Base-by-base conservation (phyloP, 1,139 yeast genomes). In the Saccharomyces hybrid region DNA sequence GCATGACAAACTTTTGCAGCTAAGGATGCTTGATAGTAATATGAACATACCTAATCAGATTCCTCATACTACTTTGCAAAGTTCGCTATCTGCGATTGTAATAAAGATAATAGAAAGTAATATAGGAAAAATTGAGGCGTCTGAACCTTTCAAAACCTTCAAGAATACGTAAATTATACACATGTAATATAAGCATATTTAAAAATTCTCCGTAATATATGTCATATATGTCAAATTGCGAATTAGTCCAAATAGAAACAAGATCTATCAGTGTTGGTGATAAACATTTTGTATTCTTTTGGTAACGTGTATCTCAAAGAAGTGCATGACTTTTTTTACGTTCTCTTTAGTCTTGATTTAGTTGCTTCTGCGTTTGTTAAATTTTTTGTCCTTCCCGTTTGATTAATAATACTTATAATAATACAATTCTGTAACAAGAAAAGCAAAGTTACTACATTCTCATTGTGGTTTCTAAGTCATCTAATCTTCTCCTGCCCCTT, bases 401-500 rank as follows among this genome's bases (percentile, higher is more conserved):
- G 44, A 19, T 16, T 38, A 19, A 38, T 19, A 19, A 19, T 11
- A 16, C 14, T 32, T 6, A 16, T 38, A 38, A 38, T 16, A 38
- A 19, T 38, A 19, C 44, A 38, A 16, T 19, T 38, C 26, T 38
- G 19, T 38, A 38, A 16, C n/a, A 13, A 38, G 3, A 34, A 14
- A 16, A 34, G 8, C 25, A 38, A 38, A 11, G 19, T 38, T 8
- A 14, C 46, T 54, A 64, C 28, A 63, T 58, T 52, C 65, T 62
- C 59, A 64, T 53, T 19, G 69, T 64, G 7, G 75, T 74, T 59
- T 79, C 83, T 57, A 81, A 66, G 59, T 82, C 86, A 61, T 83
- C 87, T 59, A 82, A 72, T 65, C 84, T 77, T 69, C 84, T 79
- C 49, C 77, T 73, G 5, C 76, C 72, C 55, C 80, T 75, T 63